Evolutionary conservation across 1,284 basidiomycete genomes (phyloP), one percentile per base, ranked within the genome.

Genomic region (Moniliophthora roreri): DNA sequence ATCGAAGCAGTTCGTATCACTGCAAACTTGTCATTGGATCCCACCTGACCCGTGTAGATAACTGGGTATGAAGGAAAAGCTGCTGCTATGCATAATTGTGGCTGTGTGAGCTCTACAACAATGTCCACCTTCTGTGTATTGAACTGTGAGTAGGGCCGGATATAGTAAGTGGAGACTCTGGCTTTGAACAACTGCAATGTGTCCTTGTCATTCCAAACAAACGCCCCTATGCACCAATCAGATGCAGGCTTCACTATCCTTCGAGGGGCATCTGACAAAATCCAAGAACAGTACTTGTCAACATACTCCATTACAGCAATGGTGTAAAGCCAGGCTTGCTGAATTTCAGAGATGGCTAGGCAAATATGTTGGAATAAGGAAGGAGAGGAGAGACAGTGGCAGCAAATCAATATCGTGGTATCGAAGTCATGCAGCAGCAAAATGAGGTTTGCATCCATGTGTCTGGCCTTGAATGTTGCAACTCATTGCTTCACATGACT

Each of bases 21-120:
- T 16, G 48, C 38, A 45, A 54, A 54, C 28, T 54, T 54, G 2
- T 54, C 32, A 13, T 54, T 47, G 3, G 52, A 49, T 1, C 52
- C 48, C 2, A 40, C 52, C 16, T 54, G 52, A 7, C 4, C 18
- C 5, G 46, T 54, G 9, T 2, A 16, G 10, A 54, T 40, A 6
- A 40, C 15, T 3, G 47, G 39, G 26, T 54, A 54, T 3, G 47
- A 39, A 2, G 52, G 52, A 5, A 18, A 3, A 8, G 52, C 38
- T 13, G 52, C 4, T 11, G 50, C 44, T 9, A 42, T 35, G 13
- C 26, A 42, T 4, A 37, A 28, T 1, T 3, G 4, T 16, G 47
- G 47, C 7, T 1, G 4, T 3, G 2, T 7, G 9, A 54, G 18
- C 1, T 5, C 16, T 9, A 24, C 34, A 2, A 45, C 28, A 16